phyloP scores from a whole-genome alignment of 306 rosid genomes.

The Castanospermum australe region DNA sequence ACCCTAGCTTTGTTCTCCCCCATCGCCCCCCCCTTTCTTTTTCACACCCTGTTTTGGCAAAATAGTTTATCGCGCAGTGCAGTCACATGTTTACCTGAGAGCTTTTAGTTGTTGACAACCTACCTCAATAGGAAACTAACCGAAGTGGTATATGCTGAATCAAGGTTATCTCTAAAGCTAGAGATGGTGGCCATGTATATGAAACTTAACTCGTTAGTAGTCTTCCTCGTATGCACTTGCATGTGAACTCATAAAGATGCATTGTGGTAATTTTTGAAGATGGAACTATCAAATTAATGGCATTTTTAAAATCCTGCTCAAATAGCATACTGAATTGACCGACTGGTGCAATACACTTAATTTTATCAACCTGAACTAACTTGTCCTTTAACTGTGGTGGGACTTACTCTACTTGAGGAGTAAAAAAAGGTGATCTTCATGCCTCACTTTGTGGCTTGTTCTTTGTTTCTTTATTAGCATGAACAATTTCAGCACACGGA shows the following conservation, averaged over 20 bases:
- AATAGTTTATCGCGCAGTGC: not conserved
- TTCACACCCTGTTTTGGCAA: not conserved
- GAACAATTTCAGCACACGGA: not conserved
- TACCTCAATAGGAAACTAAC: not conserved
- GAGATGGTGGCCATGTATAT: not conserved
- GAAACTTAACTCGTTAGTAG: not conserved
- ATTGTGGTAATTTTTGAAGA: not conserved
- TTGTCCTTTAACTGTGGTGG: not conserved
- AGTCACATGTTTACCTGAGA: not conserved
- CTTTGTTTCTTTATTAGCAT: not conserved
- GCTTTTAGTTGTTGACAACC: not conserved
- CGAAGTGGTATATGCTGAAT: not conserved
- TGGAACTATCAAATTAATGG: not conserved
- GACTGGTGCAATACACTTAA: not conserved
- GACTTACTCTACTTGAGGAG: not conserved
- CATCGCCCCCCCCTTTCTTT: not conserved
- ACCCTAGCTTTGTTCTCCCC: not conserved
- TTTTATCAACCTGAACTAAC: not conserved
- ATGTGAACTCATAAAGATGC: not conserved
- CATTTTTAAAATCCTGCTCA: not conserved
- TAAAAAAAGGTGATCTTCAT: not conserved
- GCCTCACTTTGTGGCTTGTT: not conserved
- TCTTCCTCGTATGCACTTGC: not conserved
- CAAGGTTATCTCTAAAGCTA: not conserved
- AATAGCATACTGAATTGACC: not conserved